Evolutionary conservation across 441 rosid species (phyloP).

Genomic region (Arabidopsis lyrata): DNA sequence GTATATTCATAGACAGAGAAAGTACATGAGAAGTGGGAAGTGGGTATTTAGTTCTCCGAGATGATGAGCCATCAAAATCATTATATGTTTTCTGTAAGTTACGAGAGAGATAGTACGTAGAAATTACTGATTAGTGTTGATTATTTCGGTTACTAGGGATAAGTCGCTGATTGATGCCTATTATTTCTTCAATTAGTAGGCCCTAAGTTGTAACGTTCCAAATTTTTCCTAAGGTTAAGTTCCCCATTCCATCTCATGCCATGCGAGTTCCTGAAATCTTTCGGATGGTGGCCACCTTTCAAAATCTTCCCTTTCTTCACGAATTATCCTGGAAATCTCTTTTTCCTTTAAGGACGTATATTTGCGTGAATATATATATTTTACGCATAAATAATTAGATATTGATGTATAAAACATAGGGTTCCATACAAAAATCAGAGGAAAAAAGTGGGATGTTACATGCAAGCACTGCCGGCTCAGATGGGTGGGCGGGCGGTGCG

Average conservation of each 20-base stretch:
- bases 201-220: conserved; percentile 32
- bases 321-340: conserved; percentile 20
- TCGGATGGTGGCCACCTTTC: conserved; percentile 28
- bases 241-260: conserved; percentile 40
- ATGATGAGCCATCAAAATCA: conserved; percentile 44
- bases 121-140: conserved; percentile 37
- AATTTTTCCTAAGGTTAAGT: conserved; percentile 32
- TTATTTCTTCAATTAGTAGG: conserved; percentile 35
- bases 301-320: conserved; percentile 28
- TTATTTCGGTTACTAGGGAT: conserved; percentile 28
- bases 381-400: neutral
- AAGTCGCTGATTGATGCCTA: conserved; percentile 12
- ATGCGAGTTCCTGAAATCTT: conserved; percentile 11
- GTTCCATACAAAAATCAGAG: neutral
- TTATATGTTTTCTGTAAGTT: conserved; percentile 42
- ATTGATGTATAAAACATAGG: neutral
- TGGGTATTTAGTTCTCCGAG: conserved; percentile 38
- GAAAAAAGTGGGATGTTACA: neutral
- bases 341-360: neutral
- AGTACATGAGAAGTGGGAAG: conserved; percentile 24
- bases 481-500: too few relatives aligned
- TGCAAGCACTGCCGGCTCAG: too few relatives aligned
- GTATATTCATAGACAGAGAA: conserved; percentile 21
- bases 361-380: neutral
- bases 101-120: conserved; percentile 33